Percentiles rank a stretch among this genome's conserved stretches.
phyloP scores from a whole-genome alignment of 768 basidiomycete species.

The Punctularia strigosozonata region DNA sequence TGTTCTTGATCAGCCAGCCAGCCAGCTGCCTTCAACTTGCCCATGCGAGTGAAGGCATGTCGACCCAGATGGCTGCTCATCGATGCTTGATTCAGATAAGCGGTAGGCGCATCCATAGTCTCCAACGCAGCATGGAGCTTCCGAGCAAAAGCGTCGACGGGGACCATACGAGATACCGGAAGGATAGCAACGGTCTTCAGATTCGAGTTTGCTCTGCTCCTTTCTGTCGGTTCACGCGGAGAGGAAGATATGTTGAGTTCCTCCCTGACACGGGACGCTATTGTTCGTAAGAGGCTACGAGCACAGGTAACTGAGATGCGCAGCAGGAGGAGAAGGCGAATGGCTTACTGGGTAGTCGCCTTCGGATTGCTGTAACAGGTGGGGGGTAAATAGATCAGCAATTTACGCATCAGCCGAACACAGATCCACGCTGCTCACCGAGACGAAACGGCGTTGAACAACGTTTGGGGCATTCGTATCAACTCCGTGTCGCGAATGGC shows the following conservation, averaged over 20 bases:
- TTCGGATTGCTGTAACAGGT: slow-evolving; percentile 52
- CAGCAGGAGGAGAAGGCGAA: background rate
- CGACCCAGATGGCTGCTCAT: slow-evolving; percentile 86
- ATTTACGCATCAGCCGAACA: background rate
- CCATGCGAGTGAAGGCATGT: slow-evolving; percentile 94
- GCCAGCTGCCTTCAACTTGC: slow-evolving; percentile 86
- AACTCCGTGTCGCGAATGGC: slow-evolving; percentile 97
- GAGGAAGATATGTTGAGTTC: slow-evolving; percentile 61
- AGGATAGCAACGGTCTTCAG: slow-evolving; percentile 91
- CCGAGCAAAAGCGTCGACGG: slow-evolving; percentile 80
- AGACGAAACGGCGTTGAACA: slow-evolving; percentile 95
- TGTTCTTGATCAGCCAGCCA: slow-evolving; percentile 97
- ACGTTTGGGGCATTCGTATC: slow-evolving; percentile 90
- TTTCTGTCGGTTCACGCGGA: slow-evolving; percentile 41
- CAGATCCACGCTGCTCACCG: slow-evolving; percentile 31
- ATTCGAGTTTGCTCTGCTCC: slow-evolving; percentile 73
- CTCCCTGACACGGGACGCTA: slow-evolving; percentile 82
- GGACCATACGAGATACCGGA: slow-evolving; percentile 78
- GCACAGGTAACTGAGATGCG: background rate
- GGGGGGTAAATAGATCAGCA: background rate
- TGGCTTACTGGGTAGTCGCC: slow-evolving; percentile 67
- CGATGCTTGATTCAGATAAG: slow-evolving; percentile 88
- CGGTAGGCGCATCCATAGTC: slow-evolving; percentile 86
- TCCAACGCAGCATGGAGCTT: slow-evolving; percentile 85
- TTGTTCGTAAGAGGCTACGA: slow-evolving; percentile 65